Evolutionary conservation across 495 filamentous ascomycete genomes (phyloP).

Genomic region (Xeromyces bisporus): DNA sequence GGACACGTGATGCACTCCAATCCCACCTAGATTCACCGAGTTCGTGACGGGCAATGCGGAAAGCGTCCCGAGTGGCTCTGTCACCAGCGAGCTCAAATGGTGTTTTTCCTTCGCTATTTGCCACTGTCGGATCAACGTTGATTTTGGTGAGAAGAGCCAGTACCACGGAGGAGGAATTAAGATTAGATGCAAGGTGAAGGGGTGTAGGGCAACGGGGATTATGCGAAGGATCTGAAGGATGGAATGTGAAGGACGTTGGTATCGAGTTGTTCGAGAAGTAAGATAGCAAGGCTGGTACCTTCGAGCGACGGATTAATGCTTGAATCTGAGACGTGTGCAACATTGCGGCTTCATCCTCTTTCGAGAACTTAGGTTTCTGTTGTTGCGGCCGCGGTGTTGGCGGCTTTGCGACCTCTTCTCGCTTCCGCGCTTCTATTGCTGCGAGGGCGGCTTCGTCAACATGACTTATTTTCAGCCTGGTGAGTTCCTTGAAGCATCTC

Average conservation of each 20-base stretch:
- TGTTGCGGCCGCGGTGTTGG: slow-evolving; percentile 26
- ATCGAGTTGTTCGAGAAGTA: slow-evolving; percentile 64
- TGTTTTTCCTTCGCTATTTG: slow-evolving; percentile 50
- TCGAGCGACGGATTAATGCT: slow-evolving; percentile 76
- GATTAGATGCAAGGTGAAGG: slow-evolving; percentile 69
- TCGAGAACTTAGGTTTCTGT: slow-evolving; percentile 42
- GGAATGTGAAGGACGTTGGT: slow-evolving; percentile 51
- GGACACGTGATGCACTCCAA: slow-evolving; percentile 62
- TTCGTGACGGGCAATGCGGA: slow-evolving; percentile 69
- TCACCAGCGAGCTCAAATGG: slow-evolving; percentile 81
- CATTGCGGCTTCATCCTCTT: slow-evolving; percentile 64
- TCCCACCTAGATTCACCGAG: slow-evolving; percentile 64
- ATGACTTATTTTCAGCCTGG: slow-evolving; percentile 65
- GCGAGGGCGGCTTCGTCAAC: slow-evolving; percentile 46
- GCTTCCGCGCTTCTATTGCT: slow-evolving; percentile 23
- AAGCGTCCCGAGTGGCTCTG: slow-evolving; percentile 72
- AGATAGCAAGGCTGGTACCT: slow-evolving; percentile 68
- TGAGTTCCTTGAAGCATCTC: slow-evolving; percentile 83
- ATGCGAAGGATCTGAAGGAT: slow-evolving; percentile 45
- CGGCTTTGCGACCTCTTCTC: slow-evolving; percentile 17
- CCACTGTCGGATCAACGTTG: slow-evolving; percentile 51
- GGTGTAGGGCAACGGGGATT: slow-evolving; percentile 75
- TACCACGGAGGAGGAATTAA: slow-evolving; percentile 58
- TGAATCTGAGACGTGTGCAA: slow-evolving; percentile 78
- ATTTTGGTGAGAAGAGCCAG: slow-evolving; percentile 60